Conservation (phyloP, 768 basidiomycete genomes). For the Cystobasidium tubakii region DNA sequence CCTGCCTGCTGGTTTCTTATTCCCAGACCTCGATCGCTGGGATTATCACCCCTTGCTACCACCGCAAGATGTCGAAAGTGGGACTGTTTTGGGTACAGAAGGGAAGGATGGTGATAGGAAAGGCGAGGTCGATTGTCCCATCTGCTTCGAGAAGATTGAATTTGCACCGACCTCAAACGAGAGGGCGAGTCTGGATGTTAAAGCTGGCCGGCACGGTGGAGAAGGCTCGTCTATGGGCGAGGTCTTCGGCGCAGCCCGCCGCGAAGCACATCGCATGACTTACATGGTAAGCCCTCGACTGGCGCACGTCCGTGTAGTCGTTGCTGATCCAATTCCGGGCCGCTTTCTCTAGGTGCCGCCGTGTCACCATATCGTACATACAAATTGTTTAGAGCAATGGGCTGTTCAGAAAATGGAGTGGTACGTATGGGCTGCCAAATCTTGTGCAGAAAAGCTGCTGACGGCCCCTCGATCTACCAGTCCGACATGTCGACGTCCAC, state of each 20-base stretch:
- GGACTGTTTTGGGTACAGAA: not conserved
- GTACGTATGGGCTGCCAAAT: no score
- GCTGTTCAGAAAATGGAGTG: constrained; percentile 39
- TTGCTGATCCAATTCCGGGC: not conserved
- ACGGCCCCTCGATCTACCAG: not conserved
- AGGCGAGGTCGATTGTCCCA: constrained; percentile 39
- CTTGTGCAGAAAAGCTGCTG: not conserved
- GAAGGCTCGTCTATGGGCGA: constrained; percentile 25
- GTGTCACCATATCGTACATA: constrained; percentile 44
- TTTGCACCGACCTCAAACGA: constrained; percentile 26
- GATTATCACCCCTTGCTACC: constrained; percentile 43
- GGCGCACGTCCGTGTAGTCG: not conserved
- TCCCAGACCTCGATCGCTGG: constrained; percentile 33
- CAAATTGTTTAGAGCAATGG: constrained; percentile 44
- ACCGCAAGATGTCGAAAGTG: constrained; percentile 31
- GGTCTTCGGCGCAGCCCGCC: not conserved
- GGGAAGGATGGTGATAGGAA: not conserved
- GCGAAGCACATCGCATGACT: constrained; percentile 28
- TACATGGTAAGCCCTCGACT: constrained; percentile 33
- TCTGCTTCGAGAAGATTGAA: constrained; percentile 43
- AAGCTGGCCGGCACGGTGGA: constrained; percentile 11
- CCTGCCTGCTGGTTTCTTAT: constrained; percentile 26
- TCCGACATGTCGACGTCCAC: constrained; percentile 28
- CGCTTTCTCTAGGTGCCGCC: constrained; percentile 39
- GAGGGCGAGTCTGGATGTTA: constrained; percentile 5